A percentile compares a stretch with the other conserved stretches of the same genome.
These are phyloP conservation scores for Escovopsis weberi DNA, from an alignment of 2,329 filamentous ascomycete genomes.

Conservation along the genomic window DNA sequence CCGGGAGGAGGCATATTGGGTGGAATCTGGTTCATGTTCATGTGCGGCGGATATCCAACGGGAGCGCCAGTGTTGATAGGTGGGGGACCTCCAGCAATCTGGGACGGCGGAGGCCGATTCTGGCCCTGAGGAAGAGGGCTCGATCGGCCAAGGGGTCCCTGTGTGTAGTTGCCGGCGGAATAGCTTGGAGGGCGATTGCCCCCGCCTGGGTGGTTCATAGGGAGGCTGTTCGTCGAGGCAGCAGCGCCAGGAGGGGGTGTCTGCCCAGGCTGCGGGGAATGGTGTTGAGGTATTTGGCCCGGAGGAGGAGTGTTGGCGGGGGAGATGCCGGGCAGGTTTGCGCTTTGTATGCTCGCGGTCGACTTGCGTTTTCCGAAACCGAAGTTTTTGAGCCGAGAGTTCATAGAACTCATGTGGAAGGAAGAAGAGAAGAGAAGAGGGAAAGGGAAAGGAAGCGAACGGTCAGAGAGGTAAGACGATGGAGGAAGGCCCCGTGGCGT, in stretches of 20 bases:
- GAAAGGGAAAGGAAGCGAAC: slow-evolving; percentile 8
- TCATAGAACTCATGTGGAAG: slow-evolving; percentile 59
- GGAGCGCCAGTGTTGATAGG: slow-evolving; percentile 53
- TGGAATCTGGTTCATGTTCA: slow-evolving; percentile 29
- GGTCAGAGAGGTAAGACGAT: slow-evolving; percentile 9
- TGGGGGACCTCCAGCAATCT: slow-evolving; percentile 49
- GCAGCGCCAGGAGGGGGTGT: slow-evolving; percentile 22
- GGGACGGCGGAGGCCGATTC: slow-evolving; percentile 40
- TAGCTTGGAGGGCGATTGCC: slow-evolving; percentile 52
- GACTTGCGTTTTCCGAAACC: slow-evolving; percentile 72
- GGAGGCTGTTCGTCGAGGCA: slow-evolving; percentile 32
- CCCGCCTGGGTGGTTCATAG: slow-evolving; percentile 48
- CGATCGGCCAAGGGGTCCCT: slow-evolving; percentile 35
- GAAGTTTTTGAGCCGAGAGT: slow-evolving; percentile 64
- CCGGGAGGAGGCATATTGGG: slow-evolving; percentile 18
- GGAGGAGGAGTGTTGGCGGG: slow-evolving; percentile 22
- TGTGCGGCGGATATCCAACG: slow-evolving; percentile 45
- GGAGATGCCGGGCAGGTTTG: slow-evolving; percentile 26
- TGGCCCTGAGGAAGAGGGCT: slow-evolving; percentile 35
- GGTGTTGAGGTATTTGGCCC: slow-evolving; percentile 38
- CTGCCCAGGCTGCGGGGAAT: slow-evolving; percentile 19
- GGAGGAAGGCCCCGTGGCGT: slow-evolving; percentile 1
- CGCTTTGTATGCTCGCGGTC: slow-evolving; percentile 42
- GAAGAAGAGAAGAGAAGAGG: slow-evolving; percentile 8
- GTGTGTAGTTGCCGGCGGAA: slow-evolving; percentile 36